Conservation (phyloP, 2,329 filamentous ascomycete species). For the Aspergillus aculeatus region DNA sequence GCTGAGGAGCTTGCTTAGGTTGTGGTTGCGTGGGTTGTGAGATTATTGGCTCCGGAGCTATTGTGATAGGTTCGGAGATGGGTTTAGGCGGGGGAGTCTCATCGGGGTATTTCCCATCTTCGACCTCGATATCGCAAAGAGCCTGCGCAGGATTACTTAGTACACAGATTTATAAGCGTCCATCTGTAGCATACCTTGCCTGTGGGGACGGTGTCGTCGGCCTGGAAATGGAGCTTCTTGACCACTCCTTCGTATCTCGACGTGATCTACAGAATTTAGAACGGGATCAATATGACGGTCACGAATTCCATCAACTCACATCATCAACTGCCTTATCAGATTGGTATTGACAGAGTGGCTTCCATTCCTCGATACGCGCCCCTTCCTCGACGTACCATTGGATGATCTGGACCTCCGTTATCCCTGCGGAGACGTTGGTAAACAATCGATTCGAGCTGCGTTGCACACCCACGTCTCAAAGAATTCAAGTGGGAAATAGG, state of each 20-base stretch:
- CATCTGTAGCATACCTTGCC: constrained; percentile 58
- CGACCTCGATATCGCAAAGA: constrained; percentile 91
- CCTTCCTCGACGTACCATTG: constrained; percentile 99
- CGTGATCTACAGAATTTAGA: constrained; percentile 70
- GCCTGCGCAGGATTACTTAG: constrained; percentile 52
- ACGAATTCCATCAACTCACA: constrained; percentile 36
- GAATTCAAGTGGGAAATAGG: neutral
- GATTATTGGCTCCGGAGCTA: constrained; percentile 24
- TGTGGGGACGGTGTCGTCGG: constrained; percentile 93
- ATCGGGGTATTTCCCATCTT: constrained; percentile 68
- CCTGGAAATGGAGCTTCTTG: constrained; percentile 93
- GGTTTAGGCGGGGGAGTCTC: constrained; percentile 44
- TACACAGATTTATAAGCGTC: neutral
- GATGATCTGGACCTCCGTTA: constrained; percentile 97
- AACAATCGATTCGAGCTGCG: constrained; percentile 14
- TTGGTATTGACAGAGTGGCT: constrained; percentile 95
- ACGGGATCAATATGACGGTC: neutral
- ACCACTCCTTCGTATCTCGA: constrained; percentile 93
- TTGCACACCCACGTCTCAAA: neutral
- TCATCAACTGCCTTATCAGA: constrained; percentile 84
- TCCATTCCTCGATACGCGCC: constrained; percentile 95
- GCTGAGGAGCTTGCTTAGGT: constrained; percentile 8
- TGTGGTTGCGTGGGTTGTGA: constrained; percentile 17
- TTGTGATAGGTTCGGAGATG: neutral
- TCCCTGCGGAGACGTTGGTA: constrained; percentile 59